Base-by-base conservation (phyloP, 2,329 filamentous ascomycete species). In the Colletotrichum sp. region DNA sequence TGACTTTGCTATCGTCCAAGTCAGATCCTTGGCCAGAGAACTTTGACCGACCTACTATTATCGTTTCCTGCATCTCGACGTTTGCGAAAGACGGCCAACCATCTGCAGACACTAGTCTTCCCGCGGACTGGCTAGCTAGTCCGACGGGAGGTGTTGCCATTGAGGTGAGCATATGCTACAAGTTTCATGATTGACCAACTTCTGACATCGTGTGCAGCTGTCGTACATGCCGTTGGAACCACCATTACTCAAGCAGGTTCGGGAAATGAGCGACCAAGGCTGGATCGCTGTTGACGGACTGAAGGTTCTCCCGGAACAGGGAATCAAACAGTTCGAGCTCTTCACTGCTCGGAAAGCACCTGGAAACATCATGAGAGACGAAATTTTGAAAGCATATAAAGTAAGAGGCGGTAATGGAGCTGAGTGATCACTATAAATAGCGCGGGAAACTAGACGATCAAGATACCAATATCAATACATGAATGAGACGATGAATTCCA, bases 281-380 rank as follows among this genome's bases (percentile, higher is more conserved):
- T 96, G 94, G 94, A 92, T 95, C 0, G 88, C 94, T 21, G 91
- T 96, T 82, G 93, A 96, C 80, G 94, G 94, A 0, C 86, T 96
- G 12, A 94, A 96, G 79, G 88, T 95, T 64, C 84, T 96, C 15
- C 93, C 93, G 1, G 95, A 96, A 82, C 94, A 96, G 81, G 94
- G 93, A 0, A 95, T 94, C 83, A 94, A 94, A 2, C 94, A 96
- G 79, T 96, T 96, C 80, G 95, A 96, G 83, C 84, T 96, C 4
- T 95, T 96, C 82, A 96, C 94, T 0, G 94, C 94, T 1, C 88
- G 93, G 60, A 89, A 92, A 79, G 93, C 93, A 13, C 93, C 93
- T 8, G 89, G 94, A 21, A 86, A 91, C 62, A 83, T 94, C 55
- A 96, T 96, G 94, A 90, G 52, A 77, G 87, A 91, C 62, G 92